These are phyloP conservation scores for Coniochaeta sp. DNA, from an alignment of 2,329 filamentous ascomycete genomes.

Conservation along the genomic window DNA sequence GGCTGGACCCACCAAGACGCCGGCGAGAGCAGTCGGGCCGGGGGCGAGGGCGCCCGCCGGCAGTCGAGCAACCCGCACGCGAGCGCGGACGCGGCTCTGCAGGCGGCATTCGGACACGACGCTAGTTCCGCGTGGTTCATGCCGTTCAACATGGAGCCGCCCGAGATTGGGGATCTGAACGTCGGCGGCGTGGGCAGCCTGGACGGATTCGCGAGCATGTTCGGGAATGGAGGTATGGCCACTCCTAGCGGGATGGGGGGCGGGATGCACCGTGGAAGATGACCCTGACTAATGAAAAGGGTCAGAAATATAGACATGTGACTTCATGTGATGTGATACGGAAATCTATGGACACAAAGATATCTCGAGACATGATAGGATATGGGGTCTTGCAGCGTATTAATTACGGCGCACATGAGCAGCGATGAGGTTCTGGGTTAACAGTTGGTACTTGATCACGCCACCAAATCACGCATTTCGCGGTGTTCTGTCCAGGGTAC, in stretches of 20 bases:
- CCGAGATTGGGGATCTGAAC: slow-evolving; percentile 44
- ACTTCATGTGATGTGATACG: slow-evolving; percentile 1
- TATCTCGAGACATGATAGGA: not conserved
- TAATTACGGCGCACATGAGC: not conserved
- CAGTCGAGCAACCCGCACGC: slow-evolving; percentile 11
- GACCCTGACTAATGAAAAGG: not conserved
- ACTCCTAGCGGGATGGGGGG: slow-evolving; percentile 26
- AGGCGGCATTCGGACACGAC: slow-evolving; percentile 29
- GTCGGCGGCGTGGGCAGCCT: slow-evolving; percentile 31
- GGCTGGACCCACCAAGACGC: slow-evolving; percentile 28
- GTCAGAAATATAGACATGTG: not conserved
- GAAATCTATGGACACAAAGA: not conserved
- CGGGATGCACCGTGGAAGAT: slow-evolving; percentile 16
- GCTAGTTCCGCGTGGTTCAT: slow-evolving; percentile 76
- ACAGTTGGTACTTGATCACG: no score
- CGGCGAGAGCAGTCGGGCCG: slow-evolving; percentile 17
- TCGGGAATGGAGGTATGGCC: slow-evolving; percentile 29
- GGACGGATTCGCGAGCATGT: slow-evolving; percentile 43
- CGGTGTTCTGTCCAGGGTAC: no score
- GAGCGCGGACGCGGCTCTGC: slow-evolving; percentile 15
- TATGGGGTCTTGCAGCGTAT: not conserved
- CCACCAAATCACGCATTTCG: no score
- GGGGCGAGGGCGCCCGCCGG: slow-evolving; percentile 8
- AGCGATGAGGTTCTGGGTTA: no score
- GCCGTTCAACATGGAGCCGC: slow-evolving; percentile 84